These are phyloP conservation scores for Entonaema liquescens DNA, from an alignment of 495 filamentous ascomycete genomes.

Conservation along the genomic window DNA sequence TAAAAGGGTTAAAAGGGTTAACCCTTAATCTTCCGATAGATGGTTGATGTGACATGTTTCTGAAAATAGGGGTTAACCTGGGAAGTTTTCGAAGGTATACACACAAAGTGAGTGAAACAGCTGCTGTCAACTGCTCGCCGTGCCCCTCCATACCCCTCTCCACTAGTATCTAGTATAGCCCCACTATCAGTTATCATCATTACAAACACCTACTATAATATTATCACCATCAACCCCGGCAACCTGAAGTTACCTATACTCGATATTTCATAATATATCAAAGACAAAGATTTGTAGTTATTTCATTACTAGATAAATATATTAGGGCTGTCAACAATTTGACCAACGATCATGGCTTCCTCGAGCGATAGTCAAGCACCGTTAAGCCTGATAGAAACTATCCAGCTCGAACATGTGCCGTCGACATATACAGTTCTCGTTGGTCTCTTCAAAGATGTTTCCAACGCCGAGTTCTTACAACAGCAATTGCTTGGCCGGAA, in stretches of 20 bases:
- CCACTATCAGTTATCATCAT: slow-evolving; percentile 16
- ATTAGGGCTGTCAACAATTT: background rate
- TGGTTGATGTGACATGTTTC: background rate
- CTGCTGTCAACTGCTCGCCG: slow-evolving; percentile 31
- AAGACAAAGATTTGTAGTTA: background rate
- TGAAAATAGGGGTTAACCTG: background rate
- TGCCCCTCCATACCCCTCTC: slow-evolving; percentile 39
- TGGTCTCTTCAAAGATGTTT: slow-evolving; percentile 76
- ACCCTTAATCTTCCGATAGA: too few relatives aligned
- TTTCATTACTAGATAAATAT: background rate
- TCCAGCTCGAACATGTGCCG: slow-evolving; percentile 76
- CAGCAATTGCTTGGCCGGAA: slow-evolving; percentile 84
- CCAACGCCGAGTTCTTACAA: slow-evolving; percentile 78
- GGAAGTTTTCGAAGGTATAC: too few relatives aligned
- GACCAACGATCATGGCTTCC: slow-evolving; percentile 12
- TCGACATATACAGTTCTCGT: slow-evolving; percentile 70
- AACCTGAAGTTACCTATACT: background rate
- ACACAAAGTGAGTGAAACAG: slow-evolving; percentile 2
- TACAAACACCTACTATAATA: background rate
- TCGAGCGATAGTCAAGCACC: background rate
- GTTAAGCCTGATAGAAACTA: slow-evolving; percentile 52
- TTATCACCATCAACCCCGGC: slow-evolving; percentile 3
- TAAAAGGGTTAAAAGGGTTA: too few relatives aligned
- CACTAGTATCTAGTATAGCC: slow-evolving; percentile 12
- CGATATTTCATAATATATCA: background rate